Evolutionary conservation across 2,329 filamentous ascomycete species (phyloP).

Genomic region (Microdochium bolleyi): DNA sequence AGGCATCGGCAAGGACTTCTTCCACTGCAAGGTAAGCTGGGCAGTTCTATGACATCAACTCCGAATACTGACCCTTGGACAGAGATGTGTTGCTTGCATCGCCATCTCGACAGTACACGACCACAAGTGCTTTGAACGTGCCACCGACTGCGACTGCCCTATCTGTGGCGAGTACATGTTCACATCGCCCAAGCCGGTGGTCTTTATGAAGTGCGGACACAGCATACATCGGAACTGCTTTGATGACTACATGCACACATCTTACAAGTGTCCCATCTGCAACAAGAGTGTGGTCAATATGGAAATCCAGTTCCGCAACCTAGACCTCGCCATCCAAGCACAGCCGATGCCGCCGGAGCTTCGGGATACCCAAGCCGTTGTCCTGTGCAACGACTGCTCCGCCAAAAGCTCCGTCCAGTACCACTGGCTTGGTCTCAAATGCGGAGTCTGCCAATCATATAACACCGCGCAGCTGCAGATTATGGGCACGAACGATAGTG

Average conservation of each 20-base stretch:
- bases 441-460: constrained; percentile 63
- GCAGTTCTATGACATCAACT: neutral
- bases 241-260: constrained; percentile 76
- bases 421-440: constrained; percentile 93
- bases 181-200: constrained; percentile 77
- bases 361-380: constrained; percentile 67
- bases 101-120: constrained; percentile 76
- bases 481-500: constrained; percentile 30
- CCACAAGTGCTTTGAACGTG: constrained; percentile 90
- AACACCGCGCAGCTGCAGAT: constrained; percentile 62
- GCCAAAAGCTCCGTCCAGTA: constrained; percentile 80
- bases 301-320: constrained; percentile 86
- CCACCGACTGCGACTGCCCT: constrained; percentile 91
- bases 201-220: constrained; percentile 93
- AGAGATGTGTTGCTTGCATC: constrained; percentile 92
- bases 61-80: constrained; percentile 3
- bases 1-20: constrained; percentile 92
- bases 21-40: constrained; percentile 80
- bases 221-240: constrained; percentile 92
- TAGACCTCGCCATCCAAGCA: constrained; percentile 77
- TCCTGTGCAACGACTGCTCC: constrained; percentile 92
- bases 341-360: constrained; percentile 93
- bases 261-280: constrained; percentile 95
- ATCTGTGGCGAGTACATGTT: constrained; percentile 98
- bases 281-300: constrained; percentile 96